Evolutionary conservation across 257 asterid species (phyloP).

Genomic region (Asclepias syriaca): DNA sequence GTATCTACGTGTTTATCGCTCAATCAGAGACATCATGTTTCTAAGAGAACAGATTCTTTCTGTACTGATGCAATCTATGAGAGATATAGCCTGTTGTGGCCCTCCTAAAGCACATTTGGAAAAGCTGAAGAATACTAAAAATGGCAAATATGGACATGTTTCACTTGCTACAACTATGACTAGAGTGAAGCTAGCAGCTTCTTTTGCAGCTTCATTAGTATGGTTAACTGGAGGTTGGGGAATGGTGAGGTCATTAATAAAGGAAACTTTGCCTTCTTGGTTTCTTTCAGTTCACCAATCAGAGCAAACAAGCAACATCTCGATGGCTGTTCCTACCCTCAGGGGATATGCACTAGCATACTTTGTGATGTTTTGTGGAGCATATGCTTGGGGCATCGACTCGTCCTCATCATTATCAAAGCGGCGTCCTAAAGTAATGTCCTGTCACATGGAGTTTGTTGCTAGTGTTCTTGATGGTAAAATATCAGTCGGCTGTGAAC

Average conservation of each 20-base stretch:
- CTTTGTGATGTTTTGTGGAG: constrained; percentile 62
- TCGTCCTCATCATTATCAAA: constrained; percentile 57
- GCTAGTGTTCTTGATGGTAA: constrained; percentile 70
- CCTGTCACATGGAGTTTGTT: constrained; percentile 71
- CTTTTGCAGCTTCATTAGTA: constrained; percentile 71
- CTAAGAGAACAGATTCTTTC: constrained; percentile 72
- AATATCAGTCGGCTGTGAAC: constrained; percentile 77
- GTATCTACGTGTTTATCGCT: constrained; percentile 73
- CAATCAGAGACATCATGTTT: constrained; percentile 81
- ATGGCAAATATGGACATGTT: constrained; percentile 40
- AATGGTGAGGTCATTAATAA: constrained; percentile 66
- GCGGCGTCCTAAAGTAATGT: constrained; percentile 59
- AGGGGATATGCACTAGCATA: constrained; percentile 80
- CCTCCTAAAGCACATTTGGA: constrained; percentile 23
- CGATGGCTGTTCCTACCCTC: constrained; percentile 52
- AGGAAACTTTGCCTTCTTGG: constrained; percentile 94
- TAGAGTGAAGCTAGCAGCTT: constrained; percentile 81
- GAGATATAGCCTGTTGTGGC: constrained; percentile 46
- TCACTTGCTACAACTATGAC: constrained; percentile 72
- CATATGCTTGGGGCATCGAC: constrained; percentile 73
- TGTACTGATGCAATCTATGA: constrained; percentile 68
- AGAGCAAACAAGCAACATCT: constrained; percentile 30
- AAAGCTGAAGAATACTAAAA: constrained; percentile 35
- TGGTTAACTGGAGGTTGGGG: constrained; percentile 83
- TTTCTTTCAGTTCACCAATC: constrained; percentile 57